Evolutionary conservation across 768 basidiomycete species (phyloP).

Genomic region (Sporobolomyces roseus): DNA sequence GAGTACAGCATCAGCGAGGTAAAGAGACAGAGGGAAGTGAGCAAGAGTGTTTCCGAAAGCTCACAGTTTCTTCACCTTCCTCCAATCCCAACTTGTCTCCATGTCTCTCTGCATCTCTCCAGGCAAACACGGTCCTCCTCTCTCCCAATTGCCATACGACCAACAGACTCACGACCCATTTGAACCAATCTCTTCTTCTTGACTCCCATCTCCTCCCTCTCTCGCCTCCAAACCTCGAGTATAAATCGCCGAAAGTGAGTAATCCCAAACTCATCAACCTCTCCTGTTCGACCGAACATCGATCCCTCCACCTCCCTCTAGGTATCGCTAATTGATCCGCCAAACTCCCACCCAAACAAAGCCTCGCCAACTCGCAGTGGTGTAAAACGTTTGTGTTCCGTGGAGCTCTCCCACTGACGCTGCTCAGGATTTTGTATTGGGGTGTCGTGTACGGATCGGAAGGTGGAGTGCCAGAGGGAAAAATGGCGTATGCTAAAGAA

Average conservation of each 20-base stretch:
- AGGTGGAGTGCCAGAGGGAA: conserved; percentile 32
- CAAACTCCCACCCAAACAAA: conserved; percentile 43
- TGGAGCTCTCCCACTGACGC: conserved; percentile 46
- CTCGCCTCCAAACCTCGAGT: conserved; percentile 1
- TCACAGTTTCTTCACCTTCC: conserved; percentile 35
- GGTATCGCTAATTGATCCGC: conserved; percentile 46
- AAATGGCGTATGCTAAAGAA: conserved; percentile 46
- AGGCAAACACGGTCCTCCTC: conserved; percentile 45
- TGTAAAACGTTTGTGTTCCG: conserved; percentile 29
- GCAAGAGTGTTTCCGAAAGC: background rate
- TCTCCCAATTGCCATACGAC: conserved; percentile 47
- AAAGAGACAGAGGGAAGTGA: background rate
- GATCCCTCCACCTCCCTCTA: conserved; percentile 10
- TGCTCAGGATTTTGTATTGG: conserved; percentile 46
- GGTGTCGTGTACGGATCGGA: conserved; percentile 38
- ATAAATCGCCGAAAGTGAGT: conserved; percentile 41
- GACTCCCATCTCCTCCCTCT: conserved; percentile 43
- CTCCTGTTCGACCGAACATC: conserved; percentile 9
- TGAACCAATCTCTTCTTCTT: conserved; percentile 39
- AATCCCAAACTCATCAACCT: conserved; percentile 29
- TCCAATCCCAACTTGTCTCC: conserved; percentile 36
- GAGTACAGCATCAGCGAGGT: background rate
- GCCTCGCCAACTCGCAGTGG: conserved; percentile 44
- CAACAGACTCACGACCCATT: conserved; percentile 43
- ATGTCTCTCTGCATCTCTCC: conserved; percentile 35